Base-by-base conservation (phyloP, 192 early-diverging fungal genomes). In the Coemansia sp. region DNA sequence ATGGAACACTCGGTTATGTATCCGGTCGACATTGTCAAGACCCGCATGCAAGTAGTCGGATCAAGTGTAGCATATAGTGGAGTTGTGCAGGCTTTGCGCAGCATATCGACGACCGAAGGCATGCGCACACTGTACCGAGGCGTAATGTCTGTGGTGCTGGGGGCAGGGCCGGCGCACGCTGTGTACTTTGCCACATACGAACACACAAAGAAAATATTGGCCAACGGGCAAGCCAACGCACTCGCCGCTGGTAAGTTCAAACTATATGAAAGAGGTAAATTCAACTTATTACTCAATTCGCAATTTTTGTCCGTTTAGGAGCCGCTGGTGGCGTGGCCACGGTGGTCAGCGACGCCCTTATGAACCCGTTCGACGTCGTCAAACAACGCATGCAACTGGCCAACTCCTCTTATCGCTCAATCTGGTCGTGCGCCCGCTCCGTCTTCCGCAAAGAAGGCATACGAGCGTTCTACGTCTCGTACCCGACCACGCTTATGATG, bases 281-380 rank as follows among this genome's bases (percentile, higher is more conserved):
- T 25, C 23, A 2, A 1, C n/a, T n/a, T n/a, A n/a, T n/a, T n/a
- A n/a, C n/a, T n/a, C n/a, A n/a, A n/a, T n/a, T n/a, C n/a, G n/a
- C n/a, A n/a, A n/a, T 26, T 26, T 26, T 26, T 44, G 34, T n/a
- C n/a, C n/a, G n/a, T n/a, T n/a, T 56, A 56, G 93, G 89, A 23
- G 85, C 85, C 7, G 93, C 96, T 10, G 94, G 94, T 38, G 94
- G 91, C 46, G 87, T 85, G 69, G 96, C 96, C 6, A 96, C 94
- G 5, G 76, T 94, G 21, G 81, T 89, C 8, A 87, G 88, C 78
- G 96, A 98, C 62, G 88, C 90, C 5, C 75, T 98, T 47, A 93
- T 95, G 90, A 98, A 93, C 67, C 96, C 96, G 11, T 98, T 98
- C 80, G 96, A 98, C 75, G 95, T 98, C 15, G 84, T 96, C 74